Conservation (phyloP, 768 basidiomycete species). For the Pilatotrama ljubarskyi region DNA sequence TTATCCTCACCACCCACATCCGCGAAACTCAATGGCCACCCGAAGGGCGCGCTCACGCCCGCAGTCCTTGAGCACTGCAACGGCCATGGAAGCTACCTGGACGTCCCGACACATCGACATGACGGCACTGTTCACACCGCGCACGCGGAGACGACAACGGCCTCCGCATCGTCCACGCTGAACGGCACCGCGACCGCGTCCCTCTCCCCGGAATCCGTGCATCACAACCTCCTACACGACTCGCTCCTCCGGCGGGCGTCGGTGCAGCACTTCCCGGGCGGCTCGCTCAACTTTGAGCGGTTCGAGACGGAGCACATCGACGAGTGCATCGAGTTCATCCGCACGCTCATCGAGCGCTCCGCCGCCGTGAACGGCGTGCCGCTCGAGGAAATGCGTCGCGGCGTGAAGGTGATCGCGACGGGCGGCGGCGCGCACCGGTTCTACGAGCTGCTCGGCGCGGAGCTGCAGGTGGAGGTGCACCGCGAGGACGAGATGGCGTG, state of each 20-base stretch:
- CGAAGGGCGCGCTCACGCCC: conserved; percentile 81
- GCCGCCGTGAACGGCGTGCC: conserved; percentile 84
- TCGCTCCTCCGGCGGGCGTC: conserved; percentile 68
- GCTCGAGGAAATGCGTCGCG: conserved; percentile 85
- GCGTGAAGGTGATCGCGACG: conserved; percentile 97
- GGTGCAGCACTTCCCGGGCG: conserved; percentile 87
- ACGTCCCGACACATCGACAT: conserved; percentile 14
- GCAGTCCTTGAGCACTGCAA: conserved; percentile 49
- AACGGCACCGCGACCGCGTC: conserved; percentile 35
- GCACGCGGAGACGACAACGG: conserved; percentile 1
- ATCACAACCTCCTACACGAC: conserved; percentile 53
- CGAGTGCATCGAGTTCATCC: conserved; percentile 83
- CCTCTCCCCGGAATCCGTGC: conserved; percentile 35
- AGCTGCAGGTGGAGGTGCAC: conserved; percentile 80
- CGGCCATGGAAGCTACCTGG: conserved; percentile 8
- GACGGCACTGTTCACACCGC: background rate
- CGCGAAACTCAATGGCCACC: conserved; percentile 40
- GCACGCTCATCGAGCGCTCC: conserved; percentile 81
- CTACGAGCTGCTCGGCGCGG: conserved; percentile 74
- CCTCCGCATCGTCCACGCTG: conserved; percentile 20
- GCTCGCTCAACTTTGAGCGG: conserved; percentile 95
- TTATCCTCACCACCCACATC: conserved; percentile 32
- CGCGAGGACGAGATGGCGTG: conserved; percentile 99
- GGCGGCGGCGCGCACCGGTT: conserved; percentile 97
- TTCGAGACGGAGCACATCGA: conserved; percentile 92